Conservation (phyloP, 306 rosid genomes). For the Bauhinia variegata region DNA sequence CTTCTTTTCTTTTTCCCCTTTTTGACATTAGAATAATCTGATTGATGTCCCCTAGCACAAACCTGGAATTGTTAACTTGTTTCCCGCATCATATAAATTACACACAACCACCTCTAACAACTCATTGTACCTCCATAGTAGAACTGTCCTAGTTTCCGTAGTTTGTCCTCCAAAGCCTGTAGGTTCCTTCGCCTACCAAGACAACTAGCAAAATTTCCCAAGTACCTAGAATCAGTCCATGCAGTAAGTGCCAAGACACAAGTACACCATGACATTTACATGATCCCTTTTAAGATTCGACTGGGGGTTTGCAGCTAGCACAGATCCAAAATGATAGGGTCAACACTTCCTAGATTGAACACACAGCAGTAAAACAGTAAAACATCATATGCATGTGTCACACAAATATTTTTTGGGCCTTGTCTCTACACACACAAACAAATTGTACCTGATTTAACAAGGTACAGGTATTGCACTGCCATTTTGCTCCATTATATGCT, state of each 20-base stretch:
- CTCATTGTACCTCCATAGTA: no score
- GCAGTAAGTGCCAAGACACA: conserved; percentile 3
- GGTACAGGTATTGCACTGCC: conserved; percentile 60
- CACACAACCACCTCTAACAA: no score
- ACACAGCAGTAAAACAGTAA: background rate
- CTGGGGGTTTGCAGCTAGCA: background rate
- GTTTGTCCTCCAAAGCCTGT: background rate
- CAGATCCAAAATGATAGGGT: background rate
- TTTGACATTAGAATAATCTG: background rate
- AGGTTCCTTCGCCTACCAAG: conserved; percentile 2
- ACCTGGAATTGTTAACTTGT: background rate
- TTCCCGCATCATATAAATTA: background rate
- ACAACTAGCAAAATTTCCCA: conserved; percentile 1
- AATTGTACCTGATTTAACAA: conserved; percentile 52
- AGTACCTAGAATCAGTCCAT: background rate
- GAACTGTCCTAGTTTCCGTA: background rate
- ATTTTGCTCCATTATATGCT: conserved; percentile 35
- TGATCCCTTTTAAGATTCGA: conserved; percentile 6
- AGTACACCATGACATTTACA: background rate
- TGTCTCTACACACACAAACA: background rate
- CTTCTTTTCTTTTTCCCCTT: background rate
- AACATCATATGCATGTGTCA: no score
- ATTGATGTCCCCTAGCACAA: background rate
- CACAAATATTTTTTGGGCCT: no score
- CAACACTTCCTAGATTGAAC: background rate